Conservation (phyloP, 192 early-diverging fungal genomes). For the Backusella mclennaniae region DNA sequence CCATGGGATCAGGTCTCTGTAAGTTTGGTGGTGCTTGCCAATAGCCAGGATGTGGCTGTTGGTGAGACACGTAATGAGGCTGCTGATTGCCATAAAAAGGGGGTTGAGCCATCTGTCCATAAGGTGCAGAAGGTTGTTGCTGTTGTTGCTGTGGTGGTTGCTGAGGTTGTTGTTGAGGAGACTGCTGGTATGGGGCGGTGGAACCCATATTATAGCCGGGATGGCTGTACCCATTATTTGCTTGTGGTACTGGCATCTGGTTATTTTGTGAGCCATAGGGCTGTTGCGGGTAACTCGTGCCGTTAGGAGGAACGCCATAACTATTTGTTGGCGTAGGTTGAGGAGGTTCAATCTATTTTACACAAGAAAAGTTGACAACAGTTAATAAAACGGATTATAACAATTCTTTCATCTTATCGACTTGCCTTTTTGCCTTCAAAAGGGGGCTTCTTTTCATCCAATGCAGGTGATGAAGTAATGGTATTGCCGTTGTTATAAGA, state of each 20-base stretch:
- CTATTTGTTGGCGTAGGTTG: background rate
- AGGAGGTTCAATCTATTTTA: slow-evolving; percentile 1
- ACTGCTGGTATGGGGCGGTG: background rate
- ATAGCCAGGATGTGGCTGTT: slow-evolving; percentile 5
- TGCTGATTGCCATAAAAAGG: slow-evolving; percentile 17
- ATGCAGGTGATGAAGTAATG: background rate
- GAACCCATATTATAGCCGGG: background rate
- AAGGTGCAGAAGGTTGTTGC: background rate
- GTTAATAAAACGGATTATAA: background rate
- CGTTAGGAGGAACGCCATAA: background rate
- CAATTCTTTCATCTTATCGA: background rate
- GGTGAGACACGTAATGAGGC: slow-evolving; percentile 17
- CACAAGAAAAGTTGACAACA: background rate
- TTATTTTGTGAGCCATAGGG: slow-evolving; percentile 10
- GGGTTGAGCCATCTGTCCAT: slow-evolving; percentile 17
- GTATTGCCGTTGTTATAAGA: background rate
- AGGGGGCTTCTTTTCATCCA: background rate
- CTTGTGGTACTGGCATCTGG: background rate
- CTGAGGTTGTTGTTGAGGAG: slow-evolving; percentile 1
- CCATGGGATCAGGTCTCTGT: background rate
- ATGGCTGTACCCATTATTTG: background rate
- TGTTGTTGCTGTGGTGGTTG: slow-evolving; percentile 1
- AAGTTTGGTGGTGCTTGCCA: background rate
- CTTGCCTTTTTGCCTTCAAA: slow-evolving; percentile 23
- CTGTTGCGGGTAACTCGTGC: background rate